These are phyloP conservation scores for Cubamyces sp. DNA, from an alignment of 768 basidiomycete genomes.

Conservation along the genomic window DNA sequence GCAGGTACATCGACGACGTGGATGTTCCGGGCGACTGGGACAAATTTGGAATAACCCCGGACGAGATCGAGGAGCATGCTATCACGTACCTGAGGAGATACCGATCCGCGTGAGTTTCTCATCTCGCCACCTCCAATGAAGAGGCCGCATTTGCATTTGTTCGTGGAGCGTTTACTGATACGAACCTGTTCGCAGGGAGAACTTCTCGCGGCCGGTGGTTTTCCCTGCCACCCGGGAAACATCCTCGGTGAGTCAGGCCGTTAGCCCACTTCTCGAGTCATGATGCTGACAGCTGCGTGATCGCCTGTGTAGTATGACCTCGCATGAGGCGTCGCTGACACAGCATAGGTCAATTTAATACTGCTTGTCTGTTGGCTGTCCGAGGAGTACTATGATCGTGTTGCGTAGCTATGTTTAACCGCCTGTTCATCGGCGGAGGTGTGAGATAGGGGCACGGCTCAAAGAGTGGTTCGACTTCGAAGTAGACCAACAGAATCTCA, in stretches of 20 bases:
- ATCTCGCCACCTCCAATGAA: conserved; percentile 11
- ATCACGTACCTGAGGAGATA: conserved; percentile 90
- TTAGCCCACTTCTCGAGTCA: conserved; percentile 15
- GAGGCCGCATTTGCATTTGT: conserved; percentile 11
- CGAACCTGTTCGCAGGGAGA: conserved; percentile 48
- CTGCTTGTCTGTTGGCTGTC: conserved; percentile 16
- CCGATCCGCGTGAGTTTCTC: conserved; percentile 76
- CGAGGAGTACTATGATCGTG: conserved; percentile 7
- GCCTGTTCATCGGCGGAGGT: conserved; percentile 22
- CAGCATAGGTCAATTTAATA: conserved; percentile 8
- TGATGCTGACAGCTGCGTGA: conserved; percentile 5
- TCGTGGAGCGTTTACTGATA: conserved; percentile 12
- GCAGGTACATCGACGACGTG: conserved; percentile 85
- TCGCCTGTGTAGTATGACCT: conserved; percentile 16
- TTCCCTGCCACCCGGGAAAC: conserved; percentile 53
- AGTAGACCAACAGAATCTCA: not conserved
- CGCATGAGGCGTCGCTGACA: conserved; percentile 13
- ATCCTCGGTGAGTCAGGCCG: conserved; percentile 33
- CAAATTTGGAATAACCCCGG: conserved; percentile 77
- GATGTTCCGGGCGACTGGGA: conserved; percentile 81
- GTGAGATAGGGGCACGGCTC: conserved; percentile 3
- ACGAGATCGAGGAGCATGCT: conserved; percentile 85
- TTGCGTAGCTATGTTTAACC: conserved; percentile 18
- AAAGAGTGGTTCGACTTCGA: conserved; percentile 19
- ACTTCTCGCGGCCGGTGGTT: conserved; percentile 69